These are phyloP conservation scores for Amanita subjunquillea DNA, from an alignment of 768 basidiomycete genomes.

Conservation along the genomic window DNA sequence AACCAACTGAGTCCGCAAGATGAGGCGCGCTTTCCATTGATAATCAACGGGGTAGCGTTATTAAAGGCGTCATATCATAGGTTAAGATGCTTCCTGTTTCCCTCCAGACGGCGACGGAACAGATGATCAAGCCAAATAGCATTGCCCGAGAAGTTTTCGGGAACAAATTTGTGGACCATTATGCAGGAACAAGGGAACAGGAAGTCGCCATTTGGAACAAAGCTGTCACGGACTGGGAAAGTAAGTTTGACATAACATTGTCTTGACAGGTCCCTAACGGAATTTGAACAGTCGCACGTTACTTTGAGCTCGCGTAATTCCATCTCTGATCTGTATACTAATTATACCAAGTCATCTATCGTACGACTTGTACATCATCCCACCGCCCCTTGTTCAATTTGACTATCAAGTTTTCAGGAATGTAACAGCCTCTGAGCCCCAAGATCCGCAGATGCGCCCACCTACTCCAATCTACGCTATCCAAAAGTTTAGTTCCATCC, in stretches of 20 bases:
- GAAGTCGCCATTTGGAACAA: slow-evolving; percentile 81
- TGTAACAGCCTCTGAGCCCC: slow-evolving; percentile 43
- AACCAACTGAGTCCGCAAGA: slow-evolving; percentile 38
- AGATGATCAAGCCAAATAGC: slow-evolving; percentile 71
- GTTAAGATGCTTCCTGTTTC: slow-evolving; percentile 70
- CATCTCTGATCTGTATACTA: not conserved
- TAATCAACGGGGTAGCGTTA: not conserved
- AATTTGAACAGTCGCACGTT: slow-evolving; percentile 56
- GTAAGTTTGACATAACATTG: slow-evolving; percentile 29
- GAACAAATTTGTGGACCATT: slow-evolving; percentile 88
- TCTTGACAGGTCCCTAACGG: slow-evolving; percentile 2
- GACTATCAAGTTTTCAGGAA: slow-evolving; percentile 29
- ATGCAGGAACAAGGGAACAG: slow-evolving; percentile 88
- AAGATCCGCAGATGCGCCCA: slow-evolving; percentile 44
- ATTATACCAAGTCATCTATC: slow-evolving; percentile 12
- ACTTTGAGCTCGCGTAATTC: slow-evolving; percentile 65
- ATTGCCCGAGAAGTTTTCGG: slow-evolving; percentile 85
- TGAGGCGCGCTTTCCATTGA: slow-evolving; percentile 8
- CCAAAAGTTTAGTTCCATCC: slow-evolving; percentile 26
- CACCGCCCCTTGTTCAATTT: slow-evolving; percentile 53
- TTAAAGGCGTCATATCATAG: slow-evolving; percentile 19
- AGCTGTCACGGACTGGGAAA: slow-evolving; percentile 92
- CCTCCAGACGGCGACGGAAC: slow-evolving; percentile 67
- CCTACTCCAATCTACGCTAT: slow-evolving; percentile 46
- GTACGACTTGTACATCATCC: slow-evolving; percentile 49